These are phyloP conservation scores for Candida ovalis DNA, from an alignment of 805 yeast species.

Conservation along the genomic window DNA sequence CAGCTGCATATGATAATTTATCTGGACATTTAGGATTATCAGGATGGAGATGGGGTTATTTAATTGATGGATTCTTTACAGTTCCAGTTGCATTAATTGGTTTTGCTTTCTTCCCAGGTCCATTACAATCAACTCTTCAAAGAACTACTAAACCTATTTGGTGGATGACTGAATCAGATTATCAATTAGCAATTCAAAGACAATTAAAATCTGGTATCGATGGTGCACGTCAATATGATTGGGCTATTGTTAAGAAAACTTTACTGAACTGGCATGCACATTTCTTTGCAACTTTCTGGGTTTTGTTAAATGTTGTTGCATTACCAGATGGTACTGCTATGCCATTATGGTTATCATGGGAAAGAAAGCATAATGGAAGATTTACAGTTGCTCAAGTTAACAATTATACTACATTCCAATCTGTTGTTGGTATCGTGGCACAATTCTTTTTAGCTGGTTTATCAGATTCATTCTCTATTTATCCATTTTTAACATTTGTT, in stretches of 20 bases:
- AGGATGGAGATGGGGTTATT: constrained; percentile 70
- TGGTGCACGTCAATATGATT: constrained; percentile 26
- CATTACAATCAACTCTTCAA: constrained; percentile 21
- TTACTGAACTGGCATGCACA: constrained; percentile 54
- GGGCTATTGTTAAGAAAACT: constrained; percentile 44
- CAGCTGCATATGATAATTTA: constrained; percentile 38
- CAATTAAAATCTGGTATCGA: constrained; percentile 34
- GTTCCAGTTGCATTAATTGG: constrained; percentile 56
- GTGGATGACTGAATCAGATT: constrained; percentile 24
- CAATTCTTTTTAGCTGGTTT: constrained; percentile 38
- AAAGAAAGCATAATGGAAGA: constrained; percentile 18
- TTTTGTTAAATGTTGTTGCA: constrained; percentile 36
- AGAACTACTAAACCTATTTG: constrained; percentile 22
- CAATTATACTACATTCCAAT: constrained; percentile 39
- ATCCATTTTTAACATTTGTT: constrained; percentile 32
- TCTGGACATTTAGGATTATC: constrained; percentile 44
- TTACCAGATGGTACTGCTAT: constrained; percentile 39
- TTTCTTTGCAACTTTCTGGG: constrained; percentile 49
- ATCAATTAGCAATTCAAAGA: constrained; percentile 39
- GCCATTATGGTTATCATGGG: constrained; percentile 36
- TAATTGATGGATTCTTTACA: constrained; percentile 57
- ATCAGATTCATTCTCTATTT: constrained; percentile 35
- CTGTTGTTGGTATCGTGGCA: constrained; percentile 38
- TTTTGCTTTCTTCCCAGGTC: constrained; percentile 53
- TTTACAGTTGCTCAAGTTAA: constrained; percentile 34